Evolutionary conservation across 768 basidiomycete species (phyloP), one percentile per base, ranked within the genome.

Genomic region (Lepiota brunneoincarnata): DNA sequence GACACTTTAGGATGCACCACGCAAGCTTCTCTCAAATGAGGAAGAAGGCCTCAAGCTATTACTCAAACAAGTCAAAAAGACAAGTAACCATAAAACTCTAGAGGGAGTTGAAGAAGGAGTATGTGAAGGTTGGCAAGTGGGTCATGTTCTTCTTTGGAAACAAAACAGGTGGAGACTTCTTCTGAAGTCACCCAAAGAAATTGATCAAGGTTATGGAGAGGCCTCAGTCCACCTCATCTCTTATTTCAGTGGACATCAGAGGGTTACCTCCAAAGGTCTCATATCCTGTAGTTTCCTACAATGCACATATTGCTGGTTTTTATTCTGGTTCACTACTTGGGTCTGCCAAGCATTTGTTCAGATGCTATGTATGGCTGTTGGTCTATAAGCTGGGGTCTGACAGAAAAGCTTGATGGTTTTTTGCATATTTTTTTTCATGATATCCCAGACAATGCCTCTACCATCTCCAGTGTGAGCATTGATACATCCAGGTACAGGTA

Each of bases 401-500:
- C 4, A 54, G 35, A n/a, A 31, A 54, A 15, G 44, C 24, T 28
- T 28, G 17, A 54, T 38, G 18, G 20, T 26, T 15, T 24, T 14
- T 4, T 17, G 51, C 51, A 38, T 37, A 6, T 37, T 37, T 36
- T 3, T 45, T 17, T 24, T 26, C 38, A 17, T 51, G 20, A 7
- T 35, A 11, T 24, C 18, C 34, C 42, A 21, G 5, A 45, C 39
- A 20, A 18, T 17, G 10, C 14, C 36, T 3, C 12, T 12, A n/a
- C 26, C 43, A 14, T 15, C 24, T 23, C 21, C 28, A 31, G 44
- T 24, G 7, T 26, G 24, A 9, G 62, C 56, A 9, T 51, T 56
- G 4, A 66, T 69, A 78, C 78, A 80, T 15, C 69, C 34, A 0
- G 78, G 78, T 11, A 77, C 57, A 12, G 69, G 66, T 23, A 67